Evolutionary conservation across 2,329 filamentous ascomycete species (phyloP).

Genomic region (Trichoderma sp.): DNA sequence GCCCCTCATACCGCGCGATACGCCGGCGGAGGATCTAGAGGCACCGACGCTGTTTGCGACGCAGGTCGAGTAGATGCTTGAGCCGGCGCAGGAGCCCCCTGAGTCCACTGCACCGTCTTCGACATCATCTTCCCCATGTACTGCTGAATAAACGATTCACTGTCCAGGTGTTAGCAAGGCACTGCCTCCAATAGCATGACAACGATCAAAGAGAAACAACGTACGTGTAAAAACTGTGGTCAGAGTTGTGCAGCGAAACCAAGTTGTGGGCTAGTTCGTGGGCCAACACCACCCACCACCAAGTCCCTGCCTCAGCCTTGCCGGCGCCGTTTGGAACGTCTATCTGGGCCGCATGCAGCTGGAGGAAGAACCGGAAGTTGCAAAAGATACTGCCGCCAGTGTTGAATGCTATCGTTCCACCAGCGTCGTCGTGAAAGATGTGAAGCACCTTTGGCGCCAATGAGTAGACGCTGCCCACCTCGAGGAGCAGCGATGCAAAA

Average conservation of each 20-base stretch:
- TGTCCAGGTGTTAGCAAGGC: slow-evolving; percentile 29
- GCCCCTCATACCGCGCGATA: slow-evolving; percentile 20
- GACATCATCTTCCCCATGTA: slow-evolving; percentile 70
- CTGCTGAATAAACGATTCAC: slow-evolving; percentile 72
- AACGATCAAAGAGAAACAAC: slow-evolving; percentile 26
- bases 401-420: slow-evolving; percentile 91
- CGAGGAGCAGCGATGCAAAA: slow-evolving; percentile 67
- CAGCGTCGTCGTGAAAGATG: slow-evolving; percentile 79
- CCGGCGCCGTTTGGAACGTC: slow-evolving; percentile 39
- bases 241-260: slow-evolving; percentile 70
- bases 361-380: slow-evolving; percentile 82
- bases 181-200: too few relatives aligned
- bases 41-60: slow-evolving; percentile 13
- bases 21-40: slow-evolving; percentile 26
- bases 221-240: slow-evolving; percentile 79
- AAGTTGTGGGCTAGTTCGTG: slow-evolving; percentile 96
- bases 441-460: slow-evolving; percentile 68
- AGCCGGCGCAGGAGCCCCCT: not conserved
- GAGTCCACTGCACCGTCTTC: slow-evolving; percentile 44
- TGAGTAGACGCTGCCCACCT: slow-evolving; percentile 69
- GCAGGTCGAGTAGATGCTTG: slow-evolving; percentile 12
- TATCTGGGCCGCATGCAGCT: slow-evolving; percentile 63
- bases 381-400: slow-evolving; percentile 83
- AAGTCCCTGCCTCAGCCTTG: slow-evolving; percentile 67
- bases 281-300: slow-evolving; percentile 95